Base-by-base conservation (phyloP, 306 rosid genomes). In the Pterocarpus macrocarpus region DNA sequence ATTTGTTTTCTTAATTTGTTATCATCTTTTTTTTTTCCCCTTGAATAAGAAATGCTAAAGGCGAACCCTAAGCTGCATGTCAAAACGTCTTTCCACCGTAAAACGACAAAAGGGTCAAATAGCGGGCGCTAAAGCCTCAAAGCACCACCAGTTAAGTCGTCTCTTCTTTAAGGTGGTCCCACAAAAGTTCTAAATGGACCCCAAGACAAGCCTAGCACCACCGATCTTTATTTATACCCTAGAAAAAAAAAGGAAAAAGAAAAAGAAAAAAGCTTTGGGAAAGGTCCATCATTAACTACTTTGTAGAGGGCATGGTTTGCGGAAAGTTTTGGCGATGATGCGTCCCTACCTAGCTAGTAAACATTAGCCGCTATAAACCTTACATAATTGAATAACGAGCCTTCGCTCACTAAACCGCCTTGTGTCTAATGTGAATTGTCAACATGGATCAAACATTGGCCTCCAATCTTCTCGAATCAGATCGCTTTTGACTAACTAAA, bases 241-340 rank as follows among this genome's bases (percentile, higher is more conserved):
- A 44, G 38, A 70, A 57, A 70, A 33, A 14, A 34, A 49, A 50
- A 32, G 0, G 68, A 69, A 73, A 69, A 14, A 30, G 32, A 47
- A 30, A 30, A 1, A 71, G 35, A 67, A 56, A 85, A 88, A 89
- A 80, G 91, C 87, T 82, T 69, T 63, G 75, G 15, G 77, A 91
- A 93, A 89, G 95, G 69, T 82, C 87, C 86, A 89, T 89, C 56
- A 91, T 89, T 73, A 83, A 78, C 82, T 56, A 62, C 94, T 88
- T 90, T 89, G 77, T 77, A 56, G 53, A 63, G 61, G 22, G 28
- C 55, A 35, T 11, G 2, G 66, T 30, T 50, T 2, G 55, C 45
- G 72, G 77, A 80, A 80, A 80, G 71, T 71, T 70, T 76, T 64
- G 36, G 57, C 73, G 1, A 15, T 17, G 15, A 41, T 71, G 41